Base-by-base conservation (phyloP, 2,329 filamentous ascomycete genomes). In the Sporothrix pallida region DNA sequence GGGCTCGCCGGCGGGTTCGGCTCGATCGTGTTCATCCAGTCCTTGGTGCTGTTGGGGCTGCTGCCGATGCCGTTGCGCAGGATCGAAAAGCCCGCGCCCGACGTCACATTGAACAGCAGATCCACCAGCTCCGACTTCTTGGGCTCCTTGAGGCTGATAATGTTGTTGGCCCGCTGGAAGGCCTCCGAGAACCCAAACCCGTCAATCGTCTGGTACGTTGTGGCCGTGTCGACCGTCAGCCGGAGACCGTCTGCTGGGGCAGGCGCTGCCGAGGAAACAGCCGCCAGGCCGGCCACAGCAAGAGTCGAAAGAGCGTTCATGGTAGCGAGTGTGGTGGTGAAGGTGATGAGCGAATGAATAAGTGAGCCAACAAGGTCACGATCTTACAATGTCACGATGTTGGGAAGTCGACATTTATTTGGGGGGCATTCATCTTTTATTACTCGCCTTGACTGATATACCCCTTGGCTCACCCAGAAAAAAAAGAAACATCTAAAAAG, bases 1-100 rank as follows among this genome's bases (percentile, higher is more conserved):
- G 0, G 70, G 74, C 1, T 80, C 80, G 6, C 74, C 76, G 6
- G 81, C 80, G 7, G 81, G 81, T 48, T 75, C 80, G 81, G 81
- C 72, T 80, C 75, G 70, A 83, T 80, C n/a, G 79, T 78, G 56
- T 79, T 78, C 79, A 79, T 80, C 75, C 76, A 77, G 75, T 84
- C 83, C 26, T 77, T 78, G 70, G 77, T 76, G 75, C 79, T 81
- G 74, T 81, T 79, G 15, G 80, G 79, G 15, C 80, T 81, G 17
- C 80, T 82, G 1, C 83, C 82, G 73, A 84, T 82, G 17, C 82
- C 82, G 77, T 84, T 84, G 68, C 83, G 80, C 15, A 84, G 77
- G 56, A 84, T 84, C 17, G 80, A 79, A 73, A 84, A 81, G 60
- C 81, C 79, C 46, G 76, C 78, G 6, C 79, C 79, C 0, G 76